Percentiles rank a stretch among this genome's conserved stretches.
These are phyloP conservation scores for Epichloe gansuensis DNA, from an alignment of 2,329 filamentous ascomycete species.

Conservation along the genomic window DNA sequence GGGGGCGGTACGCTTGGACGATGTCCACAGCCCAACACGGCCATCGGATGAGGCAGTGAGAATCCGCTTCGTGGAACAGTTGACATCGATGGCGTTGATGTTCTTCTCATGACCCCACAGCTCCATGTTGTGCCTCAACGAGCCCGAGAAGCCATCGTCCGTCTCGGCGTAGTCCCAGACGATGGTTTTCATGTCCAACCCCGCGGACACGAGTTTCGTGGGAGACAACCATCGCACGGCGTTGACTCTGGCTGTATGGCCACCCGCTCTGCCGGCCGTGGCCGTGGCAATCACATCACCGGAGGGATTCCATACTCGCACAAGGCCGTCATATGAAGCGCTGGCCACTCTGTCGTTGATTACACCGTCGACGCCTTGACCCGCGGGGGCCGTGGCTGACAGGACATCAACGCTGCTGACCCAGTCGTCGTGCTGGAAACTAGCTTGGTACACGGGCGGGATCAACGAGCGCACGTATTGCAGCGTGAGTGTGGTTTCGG, in stretches of 20 bases:
- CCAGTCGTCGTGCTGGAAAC: conserved; percentile 97
- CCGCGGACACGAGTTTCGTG: conserved; percentile 67
- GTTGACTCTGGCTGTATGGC: conserved; percentile 68
- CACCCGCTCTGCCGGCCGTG: conserved; percentile 49
- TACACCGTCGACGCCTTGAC: conserved; percentile 27
- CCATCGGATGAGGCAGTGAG: conserved; percentile 80
- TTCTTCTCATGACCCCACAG: conserved; percentile 70
- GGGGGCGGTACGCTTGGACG: conserved; percentile 61
- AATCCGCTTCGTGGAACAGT: conserved; percentile 61
- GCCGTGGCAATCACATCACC: conserved; percentile 77
- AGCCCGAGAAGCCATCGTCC: conserved; percentile 44
- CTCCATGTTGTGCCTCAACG: conserved; percentile 63
- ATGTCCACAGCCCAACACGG: conserved; percentile 78
- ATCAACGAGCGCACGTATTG: conserved; percentile 90
- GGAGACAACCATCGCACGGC: conserved; percentile 73
- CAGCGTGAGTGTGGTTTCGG: conserved; percentile 75
- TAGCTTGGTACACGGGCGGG: conserved; percentile 78
- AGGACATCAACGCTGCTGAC: conserved; percentile 78
- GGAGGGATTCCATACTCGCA: conserved; percentile 82
- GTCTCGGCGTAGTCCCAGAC: conserved; percentile 79
- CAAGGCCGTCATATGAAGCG: conserved; percentile 81
- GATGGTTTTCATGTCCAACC: conserved; percentile 73
- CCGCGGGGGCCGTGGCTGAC: conserved; percentile 51
- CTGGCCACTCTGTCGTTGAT: conserved; percentile 58
- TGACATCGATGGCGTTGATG: conserved; percentile 64